Percentiles rank a stretch among this genome's conserved stretches.
These are phyloP conservation scores for Dryas drummondii DNA, from an alignment of 306 rosid genomes.

Conservation along the genomic window DNA sequence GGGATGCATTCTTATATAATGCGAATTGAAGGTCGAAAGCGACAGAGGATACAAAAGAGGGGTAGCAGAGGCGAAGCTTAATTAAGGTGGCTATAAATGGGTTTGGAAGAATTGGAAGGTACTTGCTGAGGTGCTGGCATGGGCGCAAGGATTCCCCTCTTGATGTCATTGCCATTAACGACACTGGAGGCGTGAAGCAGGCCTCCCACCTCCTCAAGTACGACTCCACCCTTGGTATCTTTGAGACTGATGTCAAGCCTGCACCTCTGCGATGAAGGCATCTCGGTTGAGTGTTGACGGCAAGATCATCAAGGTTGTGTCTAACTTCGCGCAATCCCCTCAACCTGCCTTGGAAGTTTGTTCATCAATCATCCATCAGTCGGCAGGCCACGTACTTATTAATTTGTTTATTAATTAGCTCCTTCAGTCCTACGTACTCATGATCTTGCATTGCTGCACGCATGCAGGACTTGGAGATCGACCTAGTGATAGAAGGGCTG, in stretches of 20 bases:
- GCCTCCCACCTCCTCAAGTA: constrained; percentile 99
- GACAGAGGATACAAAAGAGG: constrained; percentile 66
- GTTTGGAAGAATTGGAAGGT: constrained; percentile 92
- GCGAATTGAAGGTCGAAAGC: constrained; percentile 48
- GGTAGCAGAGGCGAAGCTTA: constrained; percentile 75
- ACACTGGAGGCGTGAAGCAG: constrained; percentile 94
- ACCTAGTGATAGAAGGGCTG: constrained; percentile 97
- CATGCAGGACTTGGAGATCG: constrained; percentile 71
- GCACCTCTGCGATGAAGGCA: constrained; percentile 44
- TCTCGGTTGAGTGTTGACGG: constrained; percentile 94
- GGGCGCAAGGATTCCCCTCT: constrained; percentile 95
- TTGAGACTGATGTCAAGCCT: constrained; percentile 92
- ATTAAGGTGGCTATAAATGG: constrained; percentile 85
- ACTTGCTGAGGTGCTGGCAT: constrained; percentile 98
- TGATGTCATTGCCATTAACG: constrained; percentile 89
- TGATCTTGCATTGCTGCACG: neutral
- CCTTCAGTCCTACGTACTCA: too few relatives aligned
- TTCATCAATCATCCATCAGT: neutral
- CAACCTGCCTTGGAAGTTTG: constrained; percentile 92
- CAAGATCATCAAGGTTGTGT: constrained; percentile 81
- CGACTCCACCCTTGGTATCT: constrained; percentile 94
- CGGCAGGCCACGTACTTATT: too few relatives aligned
- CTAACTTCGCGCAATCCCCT: constrained; percentile 61
- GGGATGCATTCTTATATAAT: too few relatives aligned
- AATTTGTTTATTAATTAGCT: too few relatives aligned